A percentile compares a stretch with the other conserved stretches of the same genome.
Conservation (phyloP, 257 asterid species). For the Solanum medicagineum region DNA sequence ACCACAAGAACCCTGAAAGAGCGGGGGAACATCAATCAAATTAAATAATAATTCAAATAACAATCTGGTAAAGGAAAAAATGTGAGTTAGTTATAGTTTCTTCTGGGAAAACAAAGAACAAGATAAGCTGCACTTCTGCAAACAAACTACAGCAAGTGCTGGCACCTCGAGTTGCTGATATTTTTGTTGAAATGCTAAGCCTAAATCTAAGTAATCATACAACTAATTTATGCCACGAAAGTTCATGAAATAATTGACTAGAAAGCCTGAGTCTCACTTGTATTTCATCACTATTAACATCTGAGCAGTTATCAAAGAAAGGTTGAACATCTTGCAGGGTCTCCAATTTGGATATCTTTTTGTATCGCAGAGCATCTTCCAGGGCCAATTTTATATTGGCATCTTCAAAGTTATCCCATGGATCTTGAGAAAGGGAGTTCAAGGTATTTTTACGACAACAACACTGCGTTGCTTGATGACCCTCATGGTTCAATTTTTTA, state of each 20-base stretch:
- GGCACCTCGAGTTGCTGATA: background rate
- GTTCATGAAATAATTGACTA: background rate
- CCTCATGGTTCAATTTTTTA: conserved; percentile 23
- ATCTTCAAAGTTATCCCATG: conserved; percentile 79
- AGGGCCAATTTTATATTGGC: conserved; percentile 42
- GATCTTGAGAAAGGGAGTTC: conserved; percentile 10
- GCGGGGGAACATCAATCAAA: conserved; percentile 1
- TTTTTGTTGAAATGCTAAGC: background rate
- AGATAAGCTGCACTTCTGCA: background rate
- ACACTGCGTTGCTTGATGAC: conserved; percentile 19
- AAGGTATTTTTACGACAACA: conserved; percentile 1
- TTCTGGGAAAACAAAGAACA: background rate
- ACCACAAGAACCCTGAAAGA: conserved; percentile 12
- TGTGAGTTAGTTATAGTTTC: background rate
- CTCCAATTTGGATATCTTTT: conserved; percentile 39
- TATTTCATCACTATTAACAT: background rate
- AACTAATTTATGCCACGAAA: background rate
- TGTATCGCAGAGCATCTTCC: conserved; percentile 51
- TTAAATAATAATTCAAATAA: background rate
- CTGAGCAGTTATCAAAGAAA: conserved; percentile 10
- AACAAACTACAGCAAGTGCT: background rate
- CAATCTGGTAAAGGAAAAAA: background rate
- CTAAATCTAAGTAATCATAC: background rate
- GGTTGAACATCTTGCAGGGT: conserved; percentile 11
- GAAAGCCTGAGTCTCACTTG: conserved; percentile 31